phyloP scores from a whole-genome alignment of 495 filamentous ascomycete species.

The Penicillium malachiteum region DNA sequence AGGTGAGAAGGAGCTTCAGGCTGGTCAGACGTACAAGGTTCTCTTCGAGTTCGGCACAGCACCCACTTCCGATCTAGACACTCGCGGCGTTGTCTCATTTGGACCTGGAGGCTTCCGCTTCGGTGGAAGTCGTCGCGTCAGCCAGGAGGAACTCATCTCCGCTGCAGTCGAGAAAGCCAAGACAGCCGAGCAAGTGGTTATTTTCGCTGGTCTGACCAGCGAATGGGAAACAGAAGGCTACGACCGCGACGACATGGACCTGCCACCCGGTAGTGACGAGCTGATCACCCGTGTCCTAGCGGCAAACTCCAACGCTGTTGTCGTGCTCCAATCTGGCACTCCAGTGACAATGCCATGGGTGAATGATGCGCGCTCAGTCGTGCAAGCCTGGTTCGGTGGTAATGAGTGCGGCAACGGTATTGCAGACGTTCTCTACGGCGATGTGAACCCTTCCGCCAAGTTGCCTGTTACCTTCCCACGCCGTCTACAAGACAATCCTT shows the following conservation, averaged over 20 bases:
- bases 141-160: constrained; percentile 62
- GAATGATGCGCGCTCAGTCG: constrained; percentile 61
- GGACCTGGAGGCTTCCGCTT: constrained; percentile 76
- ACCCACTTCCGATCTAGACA: constrained; percentile 59
- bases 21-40: constrained; percentile 60
- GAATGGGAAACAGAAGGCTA: constrained; percentile 92
- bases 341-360: constrained; percentile 86
- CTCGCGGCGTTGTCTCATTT: constrained; percentile 50
- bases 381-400: constrained; percentile 73
- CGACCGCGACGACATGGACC: constrained; percentile 79
- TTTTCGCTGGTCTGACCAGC: constrained; percentile 75
- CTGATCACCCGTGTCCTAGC: constrained; percentile 67
- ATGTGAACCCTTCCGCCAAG: constrained; percentile 57
- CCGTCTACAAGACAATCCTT: constrained; percentile 68
- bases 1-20: constrained; percentile 53
- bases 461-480: constrained; percentile 63
- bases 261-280: constrained; percentile 75
- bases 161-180: constrained; percentile 62
- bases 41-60: constrained; percentile 63
- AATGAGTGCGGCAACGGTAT: constrained; percentile 67
- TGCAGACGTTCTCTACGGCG: constrained; percentile 56
- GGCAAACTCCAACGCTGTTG: constrained; percentile 70
- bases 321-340: constrained; percentile 82
- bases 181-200: constrained; percentile 68
- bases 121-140: constrained; percentile 67